These are phyloP conservation scores for Geotrichum siamense DNA, from an alignment of 1,139 yeast species.

Conservation along the genomic window DNA sequence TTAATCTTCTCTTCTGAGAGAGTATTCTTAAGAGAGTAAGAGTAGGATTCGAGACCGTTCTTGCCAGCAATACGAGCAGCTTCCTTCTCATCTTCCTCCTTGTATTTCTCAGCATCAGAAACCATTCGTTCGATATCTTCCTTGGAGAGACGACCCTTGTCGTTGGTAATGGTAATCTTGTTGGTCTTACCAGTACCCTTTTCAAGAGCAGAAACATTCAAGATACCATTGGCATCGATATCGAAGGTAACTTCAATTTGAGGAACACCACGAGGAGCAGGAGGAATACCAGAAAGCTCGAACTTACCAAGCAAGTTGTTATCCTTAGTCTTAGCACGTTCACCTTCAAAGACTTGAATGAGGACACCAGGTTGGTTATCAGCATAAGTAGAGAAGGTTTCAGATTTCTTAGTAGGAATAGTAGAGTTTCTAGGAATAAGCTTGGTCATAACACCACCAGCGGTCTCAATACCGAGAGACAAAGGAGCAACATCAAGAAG, in stretches of 20 bases:
- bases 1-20: conserved; percentile 71
- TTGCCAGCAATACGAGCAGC: conserved; percentile 66
- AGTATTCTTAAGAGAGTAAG: conserved; percentile 83
- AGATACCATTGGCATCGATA: conserved; percentile 87
- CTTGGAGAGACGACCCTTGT: conserved; percentile 92
- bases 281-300: conserved; percentile 87
- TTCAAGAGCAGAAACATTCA: conserved; percentile 90
- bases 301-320: conserved; percentile 91
- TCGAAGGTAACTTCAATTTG: conserved; percentile 91
- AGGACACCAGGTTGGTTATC: conserved; percentile 94
- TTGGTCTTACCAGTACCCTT: conserved; percentile 81
- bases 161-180: conserved; percentile 82
- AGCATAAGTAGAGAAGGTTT: conserved; percentile 83
- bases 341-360: conserved; percentile 91
- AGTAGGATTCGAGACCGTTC: conserved; percentile 89
- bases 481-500: conserved; percentile 82
- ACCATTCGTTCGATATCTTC: conserved; percentile 95
- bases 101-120: conserved; percentile 79
- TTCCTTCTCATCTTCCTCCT: conserved; percentile 80
- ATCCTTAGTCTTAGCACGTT: conserved; percentile 86
- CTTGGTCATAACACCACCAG: conserved; percentile 92
- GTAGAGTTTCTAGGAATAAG: conserved; percentile 88
- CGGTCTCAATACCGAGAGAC: conserved; percentile 87
- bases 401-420: conserved; percentile 88
- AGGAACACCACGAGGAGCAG: conserved; percentile 95